Percentiles rank a stretch among this genome's conserved stretches.
Conservation (phyloP, 441 rosid species). For the Adansonia gregorii region DNA sequence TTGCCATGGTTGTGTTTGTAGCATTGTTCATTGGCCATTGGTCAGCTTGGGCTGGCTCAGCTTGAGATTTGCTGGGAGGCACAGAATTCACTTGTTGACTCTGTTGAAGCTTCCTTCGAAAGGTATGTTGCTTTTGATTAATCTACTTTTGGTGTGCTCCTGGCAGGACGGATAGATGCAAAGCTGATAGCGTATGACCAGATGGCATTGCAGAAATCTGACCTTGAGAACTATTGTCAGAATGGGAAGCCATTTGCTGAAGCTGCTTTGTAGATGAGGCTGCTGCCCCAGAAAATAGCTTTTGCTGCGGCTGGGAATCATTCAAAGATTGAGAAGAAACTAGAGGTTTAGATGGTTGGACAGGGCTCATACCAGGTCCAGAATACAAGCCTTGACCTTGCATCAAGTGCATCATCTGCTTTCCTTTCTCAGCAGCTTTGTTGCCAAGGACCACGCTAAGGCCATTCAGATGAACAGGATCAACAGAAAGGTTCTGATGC, state of each 20-base stretch:
- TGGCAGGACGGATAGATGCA: conserved; percentile 58
- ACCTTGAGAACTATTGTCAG: conserved; percentile 60
- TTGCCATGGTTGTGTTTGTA: conserved; percentile 39
- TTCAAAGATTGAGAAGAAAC: conserved; percentile 60
- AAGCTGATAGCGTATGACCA: conserved; percentile 45
- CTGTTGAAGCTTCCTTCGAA: conserved; percentile 67
- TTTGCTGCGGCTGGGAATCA: conserved; percentile 62
- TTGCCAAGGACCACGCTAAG: conserved; percentile 56
- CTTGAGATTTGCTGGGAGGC: conserved; percentile 56
- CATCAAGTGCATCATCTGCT: conserved; percentile 56
- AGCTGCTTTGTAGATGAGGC: conserved; percentile 50
- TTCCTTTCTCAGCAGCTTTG: conserved; percentile 74
- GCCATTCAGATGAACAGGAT: conserved; percentile 80
- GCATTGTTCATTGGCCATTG: conserved; percentile 48
- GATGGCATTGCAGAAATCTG: conserved; percentile 57
- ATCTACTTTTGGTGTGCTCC: conserved; percentile 68
- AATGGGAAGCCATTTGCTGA: conserved; percentile 62
- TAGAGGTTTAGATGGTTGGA: conserved; percentile 66
- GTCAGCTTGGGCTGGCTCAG: conserved; percentile 53
- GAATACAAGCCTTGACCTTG: conserved; percentile 71
- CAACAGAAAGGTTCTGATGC: conserved; percentile 65
- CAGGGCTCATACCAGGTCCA: conserved; percentile 53
- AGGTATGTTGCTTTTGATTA: conserved; percentile 53
- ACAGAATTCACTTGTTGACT: conserved; percentile 59
- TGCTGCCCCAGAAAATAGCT: conserved; percentile 52